Percentiles rank a stretch among this genome's conserved stretches.
Evolutionary conservation across 352 stramenopile species (phyloP).

Genomic region (Phytophthora foliorum): DNA sequence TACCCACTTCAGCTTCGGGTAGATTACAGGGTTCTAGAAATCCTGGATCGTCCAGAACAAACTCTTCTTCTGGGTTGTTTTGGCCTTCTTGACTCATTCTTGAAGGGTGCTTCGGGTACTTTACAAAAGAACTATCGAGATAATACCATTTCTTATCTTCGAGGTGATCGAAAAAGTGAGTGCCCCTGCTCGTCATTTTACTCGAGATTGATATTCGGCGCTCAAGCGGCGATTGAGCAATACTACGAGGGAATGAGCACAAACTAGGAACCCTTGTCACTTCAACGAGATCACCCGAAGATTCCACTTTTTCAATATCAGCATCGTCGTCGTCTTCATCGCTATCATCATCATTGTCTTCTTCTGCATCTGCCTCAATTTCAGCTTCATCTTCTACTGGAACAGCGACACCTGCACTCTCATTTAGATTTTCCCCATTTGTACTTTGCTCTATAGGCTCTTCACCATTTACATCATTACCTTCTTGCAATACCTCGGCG

Average conservation of each 20-base stretch:
- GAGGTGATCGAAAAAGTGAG: slow-evolving; percentile 30
- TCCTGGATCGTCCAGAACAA: slow-evolving; percentile 35
- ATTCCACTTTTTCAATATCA: slow-evolving; percentile 10
- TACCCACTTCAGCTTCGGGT: slow-evolving; percentile 17
- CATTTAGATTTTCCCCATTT: background rate
- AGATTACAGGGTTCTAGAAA: slow-evolving; percentile 37
- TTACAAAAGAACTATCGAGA: slow-evolving; percentile 26
- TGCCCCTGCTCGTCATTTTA: slow-evolving; percentile 23
- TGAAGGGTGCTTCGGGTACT: slow-evolving; percentile 48
- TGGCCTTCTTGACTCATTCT: slow-evolving; percentile 25
- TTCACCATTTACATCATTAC: background rate
- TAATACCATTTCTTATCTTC: slow-evolving; percentile 43
- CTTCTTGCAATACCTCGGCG: background rate
- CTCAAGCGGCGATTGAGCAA: slow-evolving; percentile 5
- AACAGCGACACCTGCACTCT: background rate
- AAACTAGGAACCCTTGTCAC: slow-evolving; percentile 1
- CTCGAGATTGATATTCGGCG: slow-evolving; percentile 4
- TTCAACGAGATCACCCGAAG: background rate
- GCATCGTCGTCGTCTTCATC: slow-evolving; percentile 44
- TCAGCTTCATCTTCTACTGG: slow-evolving; percentile 24
- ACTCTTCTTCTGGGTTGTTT: slow-evolving; percentile 35
- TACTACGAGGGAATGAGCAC: slow-evolving; percentile 3
- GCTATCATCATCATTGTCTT: slow-evolving; percentile 59
- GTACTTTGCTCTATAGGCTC: slow-evolving; percentile 8
- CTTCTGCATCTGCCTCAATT: slow-evolving; percentile 18